A percentile compares a stretch with the other conserved stretches of the same genome.
phyloP scores from a whole-genome alignment of 1,139 yeast species.

The Diutina sp. region DNA sequence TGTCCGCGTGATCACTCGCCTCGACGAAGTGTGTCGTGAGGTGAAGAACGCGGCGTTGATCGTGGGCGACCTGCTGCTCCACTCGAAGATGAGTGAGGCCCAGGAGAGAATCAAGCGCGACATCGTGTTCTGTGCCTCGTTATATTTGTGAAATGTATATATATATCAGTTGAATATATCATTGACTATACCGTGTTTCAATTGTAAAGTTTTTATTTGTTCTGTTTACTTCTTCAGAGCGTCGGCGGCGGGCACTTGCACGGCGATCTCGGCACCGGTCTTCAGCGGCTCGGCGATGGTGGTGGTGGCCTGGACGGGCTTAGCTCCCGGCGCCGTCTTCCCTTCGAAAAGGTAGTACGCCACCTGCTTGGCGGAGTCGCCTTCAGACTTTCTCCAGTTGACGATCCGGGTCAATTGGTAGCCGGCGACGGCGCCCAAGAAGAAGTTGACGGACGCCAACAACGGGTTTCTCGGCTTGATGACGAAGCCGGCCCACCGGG shows the following conservation, averaged over 20 bases:
- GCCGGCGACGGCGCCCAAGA: conserved; percentile 84
- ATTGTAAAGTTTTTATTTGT: too few relatives aligned
- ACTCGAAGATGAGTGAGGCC: conserved; percentile 80
- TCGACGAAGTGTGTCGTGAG: conserved; percentile 91
- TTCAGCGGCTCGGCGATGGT: background rate
- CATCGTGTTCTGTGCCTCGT: conserved; percentile 92
- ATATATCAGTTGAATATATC: background rate
- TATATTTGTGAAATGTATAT: conserved; percentile 41
- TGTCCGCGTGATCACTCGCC: conserved; percentile 88
- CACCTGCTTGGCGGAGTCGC: conserved; percentile 42
- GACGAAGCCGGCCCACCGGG: conserved; percentile 90
- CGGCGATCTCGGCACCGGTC: background rate
- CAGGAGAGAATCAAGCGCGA: conserved; percentile 94
- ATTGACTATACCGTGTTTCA: background rate
- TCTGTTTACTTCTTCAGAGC: background rate
- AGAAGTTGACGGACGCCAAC: conserved; percentile 88
- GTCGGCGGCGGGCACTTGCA: background rate
- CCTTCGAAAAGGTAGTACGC: conserved; percentile 46
- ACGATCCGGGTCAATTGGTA: conserved; percentile 65
- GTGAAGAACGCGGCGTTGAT: conserved; percentile 90
- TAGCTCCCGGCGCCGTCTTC: conserved; percentile 9
- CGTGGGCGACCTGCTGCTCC: conserved; percentile 83
- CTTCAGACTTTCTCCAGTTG: conserved; percentile 40
- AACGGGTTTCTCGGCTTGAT: conserved; percentile 80
- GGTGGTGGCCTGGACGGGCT: background rate